Percentiles rank a stretch among this genome's conserved stretches.
phyloP scores from a whole-genome alignment of 73 alveolate genomes.

The Paramecium pentaurelia region DNA sequence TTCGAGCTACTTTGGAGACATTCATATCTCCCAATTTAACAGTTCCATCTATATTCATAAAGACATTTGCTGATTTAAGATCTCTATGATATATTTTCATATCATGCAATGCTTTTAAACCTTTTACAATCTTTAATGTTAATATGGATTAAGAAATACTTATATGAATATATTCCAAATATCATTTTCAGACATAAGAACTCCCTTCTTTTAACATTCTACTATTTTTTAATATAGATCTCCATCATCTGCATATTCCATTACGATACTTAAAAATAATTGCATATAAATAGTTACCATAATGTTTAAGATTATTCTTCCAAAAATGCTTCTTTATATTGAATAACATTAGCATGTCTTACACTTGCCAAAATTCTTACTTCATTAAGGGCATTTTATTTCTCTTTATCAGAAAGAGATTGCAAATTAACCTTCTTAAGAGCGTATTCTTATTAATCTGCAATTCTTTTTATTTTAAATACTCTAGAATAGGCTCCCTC shows the following conservation, averaged over 20 bases:
- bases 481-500: constrained; percentile 85
- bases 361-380: constrained; percentile 87
- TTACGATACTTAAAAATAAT: constrained; percentile 68
- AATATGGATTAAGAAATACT: constrained; percentile 69
- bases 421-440: constrained; percentile 81
- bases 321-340: constrained; percentile 86
- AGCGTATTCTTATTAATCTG: constrained; percentile 77
- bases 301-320: constrained; percentile 76
- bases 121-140: constrained; percentile 63
- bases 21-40: constrained; percentile 94
- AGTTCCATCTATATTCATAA: constrained; percentile 78
- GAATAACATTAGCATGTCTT: constrained; percentile 78
- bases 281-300: constrained; percentile 63
- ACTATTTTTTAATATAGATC: constrained; percentile 83
- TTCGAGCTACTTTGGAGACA: constrained; percentile 85
- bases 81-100: constrained; percentile 84
- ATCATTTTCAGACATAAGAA: constrained; percentile 73
- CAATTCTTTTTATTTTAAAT: constrained; percentile 73
- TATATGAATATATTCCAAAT: constrained; percentile 85
- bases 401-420: constrained; percentile 77
- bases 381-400: constrained; percentile 85
- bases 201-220: constrained; percentile 68
- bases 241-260: constrained; percentile 93
- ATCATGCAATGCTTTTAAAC: constrained; percentile 78
- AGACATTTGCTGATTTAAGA: constrained; percentile 87